Base-by-base conservation (phyloP, 2,329 filamentous ascomycete species). In the Juglanconis sp. region DNA sequence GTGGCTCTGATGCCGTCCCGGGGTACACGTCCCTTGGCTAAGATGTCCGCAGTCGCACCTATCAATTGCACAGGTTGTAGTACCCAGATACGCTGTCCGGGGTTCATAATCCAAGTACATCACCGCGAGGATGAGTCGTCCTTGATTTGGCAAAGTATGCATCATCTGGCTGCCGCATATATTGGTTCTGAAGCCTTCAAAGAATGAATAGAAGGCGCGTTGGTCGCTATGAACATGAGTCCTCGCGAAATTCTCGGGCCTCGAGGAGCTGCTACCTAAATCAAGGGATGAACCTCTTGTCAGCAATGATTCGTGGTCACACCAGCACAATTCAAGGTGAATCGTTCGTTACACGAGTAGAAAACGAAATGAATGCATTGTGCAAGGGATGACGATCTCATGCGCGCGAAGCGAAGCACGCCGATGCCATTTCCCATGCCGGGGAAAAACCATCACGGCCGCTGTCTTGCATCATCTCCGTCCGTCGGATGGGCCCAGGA, bases 381-480 rank as follows among this genome's bases (percentile, higher is more conserved):
- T 55, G 40, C 53, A 47, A 46, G 54, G 46, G 34, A 15, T 38
- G 35, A 17, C n/a, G 4, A 17, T 47, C 24, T 24, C 48, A 35
- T 47, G 57, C 51, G 44, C 30, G 58, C 50, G 42, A 52, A 44
- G 55, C 59, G 54, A 58, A 35, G 48, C 44, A 34, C 17, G 44
- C 31, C 44, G 46, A 51, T 52, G 56, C 54, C 49, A 42, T 47
- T 58, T 46, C 6, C 54, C 13, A 48, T 34, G 42, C 49, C 32
- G 55, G 59, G 51, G 42, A 36, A 50, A 42, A 51, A 32, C 50
- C 17, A 47, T 46, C 38, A 59, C 50, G 59, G 50, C 59, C 56
- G 50, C 55, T 24, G 44, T 57, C 51, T 38, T 48, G 56, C 46
- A 48, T 53, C 49, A 38, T 58, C 46, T 55, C 17, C 50, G 34